Evolutionary conservation across 495 filamentous ascomycete genomes (phyloP), one percentile per base, ranked within the genome.

Genomic region (Penicillium lagena): DNA sequence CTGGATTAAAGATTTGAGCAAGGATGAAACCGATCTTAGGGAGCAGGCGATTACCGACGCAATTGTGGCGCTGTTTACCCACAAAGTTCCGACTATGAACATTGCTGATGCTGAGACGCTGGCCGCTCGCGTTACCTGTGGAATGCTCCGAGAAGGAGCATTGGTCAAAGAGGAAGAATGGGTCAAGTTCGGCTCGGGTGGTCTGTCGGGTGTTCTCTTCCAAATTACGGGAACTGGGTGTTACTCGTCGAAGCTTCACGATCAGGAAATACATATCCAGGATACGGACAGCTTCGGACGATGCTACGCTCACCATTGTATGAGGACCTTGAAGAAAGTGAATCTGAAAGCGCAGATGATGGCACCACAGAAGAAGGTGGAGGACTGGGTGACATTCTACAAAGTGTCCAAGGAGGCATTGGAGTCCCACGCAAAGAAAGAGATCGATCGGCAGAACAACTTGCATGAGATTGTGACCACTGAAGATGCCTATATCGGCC

Each of bases 51-150:
- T 97, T 37, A 82, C 85, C 29, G 90, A 96, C 42, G 90, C 86
- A 2, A 78, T 97, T 35, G 83, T 96, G 15, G 87, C 82, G 8
- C 70, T 99, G 14, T 97, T 99, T 60, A 95, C 90, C 12, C 81
- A 90, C 66, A 96, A 95, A 63, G 90, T 99, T 2, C 90, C 94
- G 1, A 99, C 91, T 0, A 97, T 99, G 93, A 97, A 99, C 55
- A 90, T 89, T 37, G 90, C 93, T 2, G 93, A 97, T 73, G 94
- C 94, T 2, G 93, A 99, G 59, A 83, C 84, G 7, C 71, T 99
- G 14, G 85, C 86, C 37, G 77, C 81, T 36, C 81, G 78, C 39
- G 87, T 96, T 1, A 86, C 96, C 2, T 71, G 78, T 32, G 79
- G 83, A 30, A 95, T 99, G 89, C 75, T 89, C 42, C 70, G 76